Base-by-base conservation (phyloP, 106 monocot genomes). In the Alisma plantagoaquatica region DNA sequence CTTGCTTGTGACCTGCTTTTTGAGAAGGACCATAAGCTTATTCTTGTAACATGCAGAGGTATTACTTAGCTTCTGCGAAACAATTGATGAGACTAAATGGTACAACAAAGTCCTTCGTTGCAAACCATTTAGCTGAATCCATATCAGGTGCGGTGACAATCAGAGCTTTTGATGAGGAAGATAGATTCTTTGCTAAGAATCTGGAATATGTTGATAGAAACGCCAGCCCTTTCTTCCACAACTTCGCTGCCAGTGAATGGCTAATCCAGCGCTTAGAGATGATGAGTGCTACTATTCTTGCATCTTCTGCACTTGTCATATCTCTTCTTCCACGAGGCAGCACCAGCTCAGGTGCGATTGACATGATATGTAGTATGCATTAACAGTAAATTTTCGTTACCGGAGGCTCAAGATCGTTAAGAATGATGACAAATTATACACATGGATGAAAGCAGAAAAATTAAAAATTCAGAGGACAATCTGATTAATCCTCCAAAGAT, bases 41-140 rank as follows among this genome's bases (percentile, higher is more conserved):
- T 22, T 23, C 35, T 21, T 23, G 59, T 45, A 8, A 24, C 46
- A 6, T n/a, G 45, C 45, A 94, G 94, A 77, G 56, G 14, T 98
- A 98, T 71, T 98, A 98, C 58, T 65, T 82, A 4, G 76, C 84
- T 53, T 76, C 85, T 41, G 81, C 84, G 33, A 98, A 85, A 66
- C 81, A 98, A 61, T 76, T 98, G 70, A 98, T 98, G 96, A 50
- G 96, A 57, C 64, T 98, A 23, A 89, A 98, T 72, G 96, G 96
- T 1, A 98, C 96, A 2, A 85, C 96, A 33, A 98, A 82, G 70
- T 98, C 96, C 53, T 21, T 79, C 22, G 63, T 98, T 22, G 89
- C 78, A 32, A 98, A 85, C 54, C 89, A 98, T 71, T 63, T 98
- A 31, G 67, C 89, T 56, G 96, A 98, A 71, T 89, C 96, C 28